Base-by-base conservation (phyloP, 352 stramenopile species). In the Globisporangium rhizosaccharum region DNA sequence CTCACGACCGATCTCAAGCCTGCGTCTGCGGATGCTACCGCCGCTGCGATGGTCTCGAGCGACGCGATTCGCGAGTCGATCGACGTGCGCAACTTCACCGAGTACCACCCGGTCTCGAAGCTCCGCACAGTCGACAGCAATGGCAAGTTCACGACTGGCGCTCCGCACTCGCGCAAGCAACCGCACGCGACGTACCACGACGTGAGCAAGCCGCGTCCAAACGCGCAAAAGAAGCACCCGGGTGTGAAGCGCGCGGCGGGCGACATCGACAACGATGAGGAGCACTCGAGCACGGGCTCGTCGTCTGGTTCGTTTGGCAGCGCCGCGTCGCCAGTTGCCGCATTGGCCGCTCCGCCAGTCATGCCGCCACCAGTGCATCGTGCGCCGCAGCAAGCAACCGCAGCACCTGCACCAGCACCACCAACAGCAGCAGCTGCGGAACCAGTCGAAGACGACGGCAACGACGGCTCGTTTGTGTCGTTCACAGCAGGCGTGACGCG, bases 51-150 rank as follows among this genome's bases (percentile, higher is more conserved):
- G 55, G 36, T 53, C 12, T 72, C 60, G 11, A 72, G 66, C 6
- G 70, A 87, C 36, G 58, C 66, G 3, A 70, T 87, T 36, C 79
- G 84, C 4, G 79, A 87, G 33, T 79, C 81, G 2, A 82, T 94
- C 62, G 65, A 88, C 26, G 82, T 90, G 52, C 89, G 91, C 68
- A 70, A 85, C 59, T 94, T 90, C 61, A 89, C 72, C 10, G 75
- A 71, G 17, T 86, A 85, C 45, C 68, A 85, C 57, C 70, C 76
- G 2, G 72, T 76, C 23, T 61, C 72, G 10, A 76, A 68, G 30
- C 55, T 72, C 39, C 73, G 77, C 59, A 20, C 71, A 2, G 81
- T 90, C 39, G 84, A 88, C 61, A 85, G 80, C 59, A 79, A 88
- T 54, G 82, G 82, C 20, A 71, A 72, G 36, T 92, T 92, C 67